These are phyloP conservation scores for Dimargaris verticillata DNA, from an alignment of 192 early-diverging fungal genomes.

Conservation along the genomic window DNA sequence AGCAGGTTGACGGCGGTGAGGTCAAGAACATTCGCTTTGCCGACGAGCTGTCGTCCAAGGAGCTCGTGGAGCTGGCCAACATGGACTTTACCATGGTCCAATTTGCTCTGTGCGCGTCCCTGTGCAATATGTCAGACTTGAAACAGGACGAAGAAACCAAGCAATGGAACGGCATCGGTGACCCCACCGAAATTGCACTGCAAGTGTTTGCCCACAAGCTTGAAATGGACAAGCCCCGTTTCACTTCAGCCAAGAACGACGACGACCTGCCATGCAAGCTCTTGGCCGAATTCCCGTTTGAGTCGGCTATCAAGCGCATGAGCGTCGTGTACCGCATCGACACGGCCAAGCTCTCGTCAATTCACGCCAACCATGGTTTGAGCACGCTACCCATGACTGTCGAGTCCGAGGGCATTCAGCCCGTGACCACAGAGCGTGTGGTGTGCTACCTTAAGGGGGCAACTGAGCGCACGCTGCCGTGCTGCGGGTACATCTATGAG, in stretches of 20 bases:
- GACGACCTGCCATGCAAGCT: constrained; percentile 28
- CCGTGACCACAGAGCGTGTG: constrained; percentile 16
- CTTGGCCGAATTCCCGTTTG: constrained; percentile 50
- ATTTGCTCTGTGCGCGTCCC: constrained; percentile 40
- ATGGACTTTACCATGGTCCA: constrained; percentile 28
- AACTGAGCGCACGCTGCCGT: constrained; percentile 69
- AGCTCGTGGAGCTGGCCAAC: constrained; percentile 21
- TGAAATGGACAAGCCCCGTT: constrained; percentile 49
- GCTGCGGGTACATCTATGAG: constrained; percentile 38
- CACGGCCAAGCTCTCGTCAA: not conserved
- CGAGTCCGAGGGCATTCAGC: constrained; percentile 8
- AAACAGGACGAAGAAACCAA: constrained; percentile 36
- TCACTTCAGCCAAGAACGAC: constrained; percentile 22
- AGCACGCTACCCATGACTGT: not conserved
- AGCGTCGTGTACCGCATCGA: constrained; percentile 41
- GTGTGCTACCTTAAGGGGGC: constrained; percentile 77
- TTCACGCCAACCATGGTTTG: not conserved
- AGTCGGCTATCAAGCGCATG: constrained; percentile 79
- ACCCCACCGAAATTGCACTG: constrained; percentile 88
- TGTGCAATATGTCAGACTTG: constrained; percentile 75
- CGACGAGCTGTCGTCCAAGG: constrained; percentile 10
- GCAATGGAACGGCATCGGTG: constrained; percentile 63
- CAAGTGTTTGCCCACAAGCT: constrained; percentile 70
- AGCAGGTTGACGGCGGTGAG: not conserved
- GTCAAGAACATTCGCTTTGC: constrained; percentile 3